These are phyloP conservation scores for Fonsecaea pedrosoi DNA, from an alignment of 2,329 filamentous ascomycete genomes.

Conservation along the genomic window DNA sequence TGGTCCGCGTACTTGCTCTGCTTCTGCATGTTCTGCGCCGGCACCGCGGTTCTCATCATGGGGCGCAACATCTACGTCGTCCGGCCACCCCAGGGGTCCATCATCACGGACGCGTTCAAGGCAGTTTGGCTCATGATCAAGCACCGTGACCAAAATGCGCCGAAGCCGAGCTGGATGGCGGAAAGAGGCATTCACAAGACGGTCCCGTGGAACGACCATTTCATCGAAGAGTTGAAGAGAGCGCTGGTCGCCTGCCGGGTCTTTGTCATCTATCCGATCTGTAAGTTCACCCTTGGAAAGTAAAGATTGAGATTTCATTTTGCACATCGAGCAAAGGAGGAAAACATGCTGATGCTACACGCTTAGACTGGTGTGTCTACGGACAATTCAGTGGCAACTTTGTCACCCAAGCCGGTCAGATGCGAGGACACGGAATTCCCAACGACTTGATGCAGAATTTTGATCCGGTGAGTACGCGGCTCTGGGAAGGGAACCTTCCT, in stretches of 20 bases:
- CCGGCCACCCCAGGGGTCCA: slow-evolving; percentile 64
- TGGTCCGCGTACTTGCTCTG: slow-evolving; percentile 69
- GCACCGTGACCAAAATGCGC: slow-evolving; percentile 63
- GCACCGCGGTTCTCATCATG: slow-evolving; percentile 61
- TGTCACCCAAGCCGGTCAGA: slow-evolving; percentile 54
- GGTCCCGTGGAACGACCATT: slow-evolving; percentile 71
- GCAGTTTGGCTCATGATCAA: slow-evolving; percentile 61
- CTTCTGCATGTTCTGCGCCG: slow-evolving; percentile 68
- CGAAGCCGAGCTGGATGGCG: slow-evolving; percentile 70
- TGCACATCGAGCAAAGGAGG: not conserved
- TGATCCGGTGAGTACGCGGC: slow-evolving; percentile 58
- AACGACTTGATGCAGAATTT: slow-evolving; percentile 80
- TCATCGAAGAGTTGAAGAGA: slow-evolving; percentile 74
- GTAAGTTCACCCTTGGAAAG: not conserved
- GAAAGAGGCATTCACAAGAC: slow-evolving; percentile 53
- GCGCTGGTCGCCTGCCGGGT: slow-evolving; percentile 71
- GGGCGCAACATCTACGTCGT: slow-evolving; percentile 56
- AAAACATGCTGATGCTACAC: not conserved
- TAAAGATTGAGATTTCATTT: not conserved
- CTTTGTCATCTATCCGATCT: slow-evolving; percentile 73
- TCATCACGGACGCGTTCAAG: slow-evolving; percentile 71
- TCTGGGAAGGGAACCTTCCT: not conserved
- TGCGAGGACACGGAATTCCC: slow-evolving; percentile 72
- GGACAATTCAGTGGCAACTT: slow-evolving; percentile 39
- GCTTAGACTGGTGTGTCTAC: slow-evolving; percentile 59